Conservation (phyloP, 805 yeast genomes). For the Starmera quercuum region DNA sequence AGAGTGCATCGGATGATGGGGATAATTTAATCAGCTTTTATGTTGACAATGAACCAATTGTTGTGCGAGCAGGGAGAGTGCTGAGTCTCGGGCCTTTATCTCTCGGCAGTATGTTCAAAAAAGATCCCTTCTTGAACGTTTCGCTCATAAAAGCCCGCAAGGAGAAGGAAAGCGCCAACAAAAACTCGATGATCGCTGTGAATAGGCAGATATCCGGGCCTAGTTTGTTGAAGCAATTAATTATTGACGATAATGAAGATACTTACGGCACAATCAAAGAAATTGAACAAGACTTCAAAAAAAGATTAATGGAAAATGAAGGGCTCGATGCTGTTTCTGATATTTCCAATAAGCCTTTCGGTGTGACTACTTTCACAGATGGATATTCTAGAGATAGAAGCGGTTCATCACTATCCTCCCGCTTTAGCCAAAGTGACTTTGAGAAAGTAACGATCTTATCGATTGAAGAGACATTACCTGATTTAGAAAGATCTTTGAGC, state of each 20-base stretch:
- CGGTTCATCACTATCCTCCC: too few species aligned
- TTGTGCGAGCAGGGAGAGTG: conserved; percentile 23
- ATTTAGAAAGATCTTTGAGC: conserved; percentile 8
- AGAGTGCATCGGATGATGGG: neutral
- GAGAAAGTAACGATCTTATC: conserved; percentile 14
- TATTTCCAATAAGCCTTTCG: too few species aligned
- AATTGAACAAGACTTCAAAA: conserved; percentile 22
- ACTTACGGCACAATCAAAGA: conserved; percentile 6
- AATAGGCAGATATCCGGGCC: conserved; percentile 7
- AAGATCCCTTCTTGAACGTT: conserved; percentile 23
- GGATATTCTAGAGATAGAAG: too few species aligned
- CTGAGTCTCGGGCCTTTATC: conserved; percentile 26
- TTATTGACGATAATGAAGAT: conserved; percentile 11
- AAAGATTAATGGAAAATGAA: conserved; percentile 27
- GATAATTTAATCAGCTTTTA: conserved; percentile 20
- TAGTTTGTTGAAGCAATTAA: conserved; percentile 11
- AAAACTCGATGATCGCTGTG: conserved; percentile 5
- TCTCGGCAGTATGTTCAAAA: conserved; percentile 18
- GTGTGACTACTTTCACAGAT: too few species aligned
- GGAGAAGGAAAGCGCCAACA: conserved; percentile 18
- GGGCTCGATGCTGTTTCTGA: conserved; percentile 34
- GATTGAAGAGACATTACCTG: conserved; percentile 16
- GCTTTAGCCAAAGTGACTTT: conserved; percentile 5
- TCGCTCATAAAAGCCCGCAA: conserved; percentile 18
- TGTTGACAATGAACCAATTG: conserved; percentile 20